Conservation (phyloP, 768 basidiomycete genomes). For the Gymnopilus junonius region DNA sequence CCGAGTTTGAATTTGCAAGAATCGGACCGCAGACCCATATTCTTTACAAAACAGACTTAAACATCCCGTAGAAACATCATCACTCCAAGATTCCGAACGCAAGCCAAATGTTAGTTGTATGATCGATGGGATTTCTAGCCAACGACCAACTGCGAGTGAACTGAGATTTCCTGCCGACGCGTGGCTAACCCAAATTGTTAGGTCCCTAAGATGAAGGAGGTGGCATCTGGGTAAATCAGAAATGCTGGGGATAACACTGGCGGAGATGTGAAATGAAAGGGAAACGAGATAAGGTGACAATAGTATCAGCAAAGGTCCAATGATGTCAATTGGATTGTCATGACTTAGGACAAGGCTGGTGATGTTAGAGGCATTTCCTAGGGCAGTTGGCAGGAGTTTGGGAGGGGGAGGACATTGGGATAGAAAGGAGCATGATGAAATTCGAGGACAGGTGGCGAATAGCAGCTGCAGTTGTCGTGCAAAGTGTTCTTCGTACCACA, state of each 20-base stretch:
- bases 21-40: background rate
- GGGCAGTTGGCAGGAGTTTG: background rate
- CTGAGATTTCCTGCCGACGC: background rate
- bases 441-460: background rate
- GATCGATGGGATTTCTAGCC: background rate
- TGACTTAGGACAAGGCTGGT: background rate
- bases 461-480: background rate
- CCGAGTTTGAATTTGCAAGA: background rate
- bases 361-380: background rate
- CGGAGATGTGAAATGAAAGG: background rate
- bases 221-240: background rate
- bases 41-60: background rate
- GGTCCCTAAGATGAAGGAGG: background rate
- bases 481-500: background rate
- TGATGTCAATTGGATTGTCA: background rate
- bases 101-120: constrained; percentile 1
- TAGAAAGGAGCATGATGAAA: constrained; percentile 5
- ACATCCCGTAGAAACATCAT: background rate
- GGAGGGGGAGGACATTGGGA: background rate
- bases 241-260: background rate
- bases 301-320: background rate
- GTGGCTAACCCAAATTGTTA: background rate
- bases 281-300: background rate
- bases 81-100: background rate
- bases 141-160: background rate